Conservation (phyloP, 306 rosid genomes). For the Sophora flavescens region DNA sequence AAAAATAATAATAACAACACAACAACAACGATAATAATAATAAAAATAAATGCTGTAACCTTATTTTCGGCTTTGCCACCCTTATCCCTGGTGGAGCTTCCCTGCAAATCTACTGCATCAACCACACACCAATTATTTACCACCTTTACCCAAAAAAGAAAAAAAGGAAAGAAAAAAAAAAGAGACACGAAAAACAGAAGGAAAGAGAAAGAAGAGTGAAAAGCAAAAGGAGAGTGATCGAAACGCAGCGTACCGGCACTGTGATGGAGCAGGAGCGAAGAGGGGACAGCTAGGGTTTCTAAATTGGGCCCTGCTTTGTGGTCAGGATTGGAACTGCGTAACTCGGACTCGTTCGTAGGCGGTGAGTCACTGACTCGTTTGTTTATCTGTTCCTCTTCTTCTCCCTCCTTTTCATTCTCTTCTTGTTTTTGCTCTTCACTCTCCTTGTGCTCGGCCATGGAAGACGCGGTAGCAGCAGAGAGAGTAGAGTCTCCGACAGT, state of each 20-base stretch:
- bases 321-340: constrained; percentile 29
- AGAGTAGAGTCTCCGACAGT: neutral
- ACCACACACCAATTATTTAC: constrained; percentile 33
- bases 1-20: too few species aligned
- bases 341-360: constrained; percentile 45
- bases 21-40: too few species aligned
- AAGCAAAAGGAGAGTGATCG: neutral
- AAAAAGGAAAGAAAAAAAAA: neutral
- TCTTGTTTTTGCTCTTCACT: neutral
- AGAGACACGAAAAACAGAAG: neutral
- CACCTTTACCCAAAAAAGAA: neutral
- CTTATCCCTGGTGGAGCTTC: constrained; percentile 43
- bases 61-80: constrained; percentile 48
- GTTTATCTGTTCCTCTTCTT: constrained; percentile 27
- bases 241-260: constrained; percentile 51
- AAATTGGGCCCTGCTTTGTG: constrained; percentile 31
- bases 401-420: constrained; percentile 11
- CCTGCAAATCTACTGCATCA: constrained; percentile 59
- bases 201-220: neutral
- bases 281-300: constrained; percentile 69
- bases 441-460: constrained; percentile 54
- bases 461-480: constrained; percentile 39
- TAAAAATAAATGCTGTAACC: constrained; percentile 55
- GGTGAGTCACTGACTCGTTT: constrained; percentile 24
- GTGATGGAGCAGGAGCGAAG: constrained; percentile 50